Conservation (phyloP, 352 stramenopile species). For the Ochromonadaceae sp. region DNA sequence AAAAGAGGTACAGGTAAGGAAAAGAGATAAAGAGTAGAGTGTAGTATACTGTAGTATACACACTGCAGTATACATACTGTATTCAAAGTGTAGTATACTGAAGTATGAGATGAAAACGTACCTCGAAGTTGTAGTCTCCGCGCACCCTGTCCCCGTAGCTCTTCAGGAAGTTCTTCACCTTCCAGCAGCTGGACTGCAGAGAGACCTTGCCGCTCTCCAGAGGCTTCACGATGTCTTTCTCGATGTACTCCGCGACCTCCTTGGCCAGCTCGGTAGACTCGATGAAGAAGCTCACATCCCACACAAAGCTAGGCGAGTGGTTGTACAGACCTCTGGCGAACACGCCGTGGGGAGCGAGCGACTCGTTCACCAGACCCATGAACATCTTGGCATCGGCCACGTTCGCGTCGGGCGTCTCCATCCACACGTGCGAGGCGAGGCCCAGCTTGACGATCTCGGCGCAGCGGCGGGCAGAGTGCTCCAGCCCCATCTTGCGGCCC, state of each 20-base stretch:
- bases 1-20: too few species aligned
- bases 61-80: too few species aligned
- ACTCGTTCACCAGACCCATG: background rate
- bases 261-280: background rate
- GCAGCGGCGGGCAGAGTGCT: background rate
- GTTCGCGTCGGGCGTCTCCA: slow-evolving; percentile 5
- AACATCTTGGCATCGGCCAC: background rate
- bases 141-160: too few species aligned
- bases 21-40: too few species aligned
- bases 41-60: too few species aligned
- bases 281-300: slow-evolving; percentile 9
- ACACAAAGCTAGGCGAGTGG: slow-evolving; percentile 5
- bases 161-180: background rate
- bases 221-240: background rate
- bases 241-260: background rate
- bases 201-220: background rate
- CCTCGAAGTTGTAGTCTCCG: too few species aligned
- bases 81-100: too few species aligned
- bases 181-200: background rate
- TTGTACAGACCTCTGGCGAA: slow-evolving; percentile 3
- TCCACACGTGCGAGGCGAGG: slow-evolving; percentile 1
- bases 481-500: background rate
- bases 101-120: too few species aligned
- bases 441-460: background rate
- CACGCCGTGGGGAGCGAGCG: background rate